These are phyloP conservation scores for Ceratocystis smalleyi DNA, from an alignment of 2,329 filamentous ascomycete genomes.

Conservation along the genomic window DNA sequence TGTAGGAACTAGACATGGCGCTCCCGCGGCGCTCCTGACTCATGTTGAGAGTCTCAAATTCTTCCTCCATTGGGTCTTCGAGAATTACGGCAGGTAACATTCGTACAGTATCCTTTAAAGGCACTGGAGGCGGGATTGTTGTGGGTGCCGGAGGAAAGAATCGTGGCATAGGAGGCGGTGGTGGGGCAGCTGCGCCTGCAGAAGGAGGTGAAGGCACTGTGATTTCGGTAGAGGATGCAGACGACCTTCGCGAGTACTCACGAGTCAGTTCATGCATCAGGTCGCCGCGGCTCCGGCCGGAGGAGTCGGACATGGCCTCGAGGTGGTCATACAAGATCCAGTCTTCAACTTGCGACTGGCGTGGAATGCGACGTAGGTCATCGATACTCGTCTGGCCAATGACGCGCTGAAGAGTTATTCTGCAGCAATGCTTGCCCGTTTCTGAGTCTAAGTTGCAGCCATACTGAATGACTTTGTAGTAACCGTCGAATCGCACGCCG, in stretches of 20 bases:
- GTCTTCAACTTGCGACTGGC: conserved; percentile 41
- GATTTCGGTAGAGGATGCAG: conserved; percentile 1
- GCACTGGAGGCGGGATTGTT: neutral
- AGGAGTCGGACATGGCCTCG: conserved; percentile 25
- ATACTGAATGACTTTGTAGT: conserved; percentile 38
- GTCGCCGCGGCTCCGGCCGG: conserved; percentile 14
- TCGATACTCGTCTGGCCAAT: conserved; percentile 29
- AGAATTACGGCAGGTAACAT: conserved; percentile 13
- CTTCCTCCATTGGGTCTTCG: conserved; percentile 15
- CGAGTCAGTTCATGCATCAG: conserved; percentile 12
- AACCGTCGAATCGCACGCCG: conserved; percentile 42
- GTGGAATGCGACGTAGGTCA: conserved; percentile 31
- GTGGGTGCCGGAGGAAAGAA: neutral
- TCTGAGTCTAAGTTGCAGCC: conserved; percentile 28
- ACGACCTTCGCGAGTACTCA: conserved; percentile 13
- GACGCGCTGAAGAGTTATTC: conserved; percentile 33
- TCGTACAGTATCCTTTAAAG: conserved; percentile 9
- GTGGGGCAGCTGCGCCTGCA: neutral
- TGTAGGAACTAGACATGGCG: conserved; percentile 8
- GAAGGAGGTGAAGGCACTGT: conserved; percentile 5
- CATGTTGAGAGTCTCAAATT: conserved; percentile 5
- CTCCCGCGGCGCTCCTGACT: conserved; percentile 7
- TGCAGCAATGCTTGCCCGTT: conserved; percentile 29
- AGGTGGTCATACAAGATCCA: conserved; percentile 35
- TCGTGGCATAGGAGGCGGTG: neutral